phyloP scores from a whole-genome alignment of 2,329 filamentous ascomycete genomes.

The Botrytis paeoniae region DNA sequence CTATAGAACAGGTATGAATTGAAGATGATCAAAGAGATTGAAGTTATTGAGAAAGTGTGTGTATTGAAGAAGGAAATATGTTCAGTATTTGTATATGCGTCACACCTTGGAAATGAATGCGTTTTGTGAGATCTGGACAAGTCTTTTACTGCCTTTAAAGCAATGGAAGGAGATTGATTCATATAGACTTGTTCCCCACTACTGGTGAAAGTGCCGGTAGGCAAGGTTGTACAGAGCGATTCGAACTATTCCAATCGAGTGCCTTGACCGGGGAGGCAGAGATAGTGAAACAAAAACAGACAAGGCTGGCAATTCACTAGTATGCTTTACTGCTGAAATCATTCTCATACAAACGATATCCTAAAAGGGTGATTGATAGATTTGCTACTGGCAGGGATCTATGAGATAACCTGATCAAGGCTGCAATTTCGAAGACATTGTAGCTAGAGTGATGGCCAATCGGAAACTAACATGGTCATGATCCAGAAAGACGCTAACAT shows the following conservation, averaged over 20 bases:
- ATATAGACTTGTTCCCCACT: slow-evolving; percentile 14
- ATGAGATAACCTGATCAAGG: slow-evolving; percentile 11
- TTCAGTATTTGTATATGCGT: slow-evolving; percentile 10
- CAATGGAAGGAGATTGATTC: slow-evolving; percentile 8
- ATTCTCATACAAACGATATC: slow-evolving; percentile 1
- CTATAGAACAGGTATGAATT: neutral
- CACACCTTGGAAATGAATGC: neutral
- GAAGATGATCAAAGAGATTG: neutral
- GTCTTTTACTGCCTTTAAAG: neutral
- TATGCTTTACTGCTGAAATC: slow-evolving; percentile 7
- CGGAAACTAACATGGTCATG: neutral
- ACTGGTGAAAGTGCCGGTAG: slow-evolving; percentile 4
- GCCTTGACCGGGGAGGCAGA: slow-evolving; percentile 11
- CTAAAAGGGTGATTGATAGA: slow-evolving; percentile 12
- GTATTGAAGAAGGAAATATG: slow-evolving; percentile 4
- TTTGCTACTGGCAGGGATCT: neutral
- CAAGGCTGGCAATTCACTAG: slow-evolving; percentile 7
- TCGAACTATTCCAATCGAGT: slow-evolving; percentile 12
- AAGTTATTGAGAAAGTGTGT: slow-evolving; percentile 1
- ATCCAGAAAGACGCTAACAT: neutral
- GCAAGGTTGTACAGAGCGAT: neutral
- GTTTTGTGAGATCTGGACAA: slow-evolving; percentile 10
- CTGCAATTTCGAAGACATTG: slow-evolving; percentile 11
- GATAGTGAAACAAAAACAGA: slow-evolving; percentile 17
- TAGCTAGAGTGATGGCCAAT: slow-evolving; percentile 8